Evolutionary conservation across 2,329 filamentous ascomycete genomes (phyloP), one percentile per base, ranked within the genome.

Genomic region (Penicillium sp.): DNA sequence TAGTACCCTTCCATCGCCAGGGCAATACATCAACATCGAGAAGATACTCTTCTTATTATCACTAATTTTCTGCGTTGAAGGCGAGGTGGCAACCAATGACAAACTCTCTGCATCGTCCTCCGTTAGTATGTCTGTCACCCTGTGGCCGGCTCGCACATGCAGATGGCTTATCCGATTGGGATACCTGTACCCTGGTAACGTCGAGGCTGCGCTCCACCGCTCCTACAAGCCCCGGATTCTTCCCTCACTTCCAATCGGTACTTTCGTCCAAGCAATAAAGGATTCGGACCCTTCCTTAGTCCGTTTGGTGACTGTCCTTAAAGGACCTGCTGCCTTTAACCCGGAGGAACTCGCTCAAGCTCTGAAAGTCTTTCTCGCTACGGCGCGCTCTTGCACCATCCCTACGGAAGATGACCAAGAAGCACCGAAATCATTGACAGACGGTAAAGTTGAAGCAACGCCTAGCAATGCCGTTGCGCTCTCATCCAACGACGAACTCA

Each of bases 161-260:
- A 64, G 75, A 35, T 82, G 79, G 79, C 73, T 83, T 13, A 73
- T 79, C 50, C 66, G 72, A 13, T 61, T 74, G 7, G 77, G 79
- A 19, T 72, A 79, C 30, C 60, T 83, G 4, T 78, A 72, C 17
- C 59, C 69, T 7, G 73, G 73, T 53, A 78, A 77, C n/a, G 71
- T 82, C 31, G 74, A 79, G 48, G 73, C 73, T 55, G 78, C 78
- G 15, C 67, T 80, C 35, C 73, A 76, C 31, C 75, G 71, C 9
- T 65, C 73, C 29, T 69, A 67, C 60, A 75, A 72, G 55, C 73
- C 73, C n/a, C 69, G 70, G 41, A 71, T 77, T 49, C 66, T 78
- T n/a, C 75, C 75, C 8, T 65, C 70, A 5, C 67, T 83, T 38
- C 74, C 77, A 15, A 70, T 69, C 21, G 77, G 77, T 8, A 73